These are phyloP conservation scores for Poterioochromonas sp. DNA, from an alignment of 352 stramenopile genomes.

Conservation along the genomic window DNA sequence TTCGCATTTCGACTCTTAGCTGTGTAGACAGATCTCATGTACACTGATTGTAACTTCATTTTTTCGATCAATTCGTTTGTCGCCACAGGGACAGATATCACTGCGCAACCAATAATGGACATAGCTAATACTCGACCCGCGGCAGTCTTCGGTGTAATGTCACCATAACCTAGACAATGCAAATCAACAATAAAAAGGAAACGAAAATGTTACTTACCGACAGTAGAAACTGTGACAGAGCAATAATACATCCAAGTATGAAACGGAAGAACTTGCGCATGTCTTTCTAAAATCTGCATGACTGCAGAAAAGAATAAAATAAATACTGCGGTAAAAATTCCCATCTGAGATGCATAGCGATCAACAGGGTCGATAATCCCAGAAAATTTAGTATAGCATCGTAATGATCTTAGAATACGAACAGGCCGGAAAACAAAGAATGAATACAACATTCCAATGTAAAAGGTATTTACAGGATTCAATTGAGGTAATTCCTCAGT, in stretches of 20 bases:
- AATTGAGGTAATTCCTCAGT: neutral
- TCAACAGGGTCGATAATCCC: neutral
- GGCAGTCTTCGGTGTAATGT: neutral
- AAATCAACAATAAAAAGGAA: neutral
- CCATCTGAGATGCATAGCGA: neutral
- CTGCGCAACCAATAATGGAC: neutral
- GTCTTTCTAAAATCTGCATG: slow-evolving; percentile 1
- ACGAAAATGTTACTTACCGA: neutral
- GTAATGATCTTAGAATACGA: neutral
- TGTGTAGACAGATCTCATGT: neutral
- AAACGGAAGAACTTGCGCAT: neutral
- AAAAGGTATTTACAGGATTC: neutral
- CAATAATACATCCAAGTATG: neutral
- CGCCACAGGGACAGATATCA: neutral
- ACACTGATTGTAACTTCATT: neutral
- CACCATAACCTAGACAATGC: neutral
- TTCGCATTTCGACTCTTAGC: neutral
- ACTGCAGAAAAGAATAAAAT: neutral
- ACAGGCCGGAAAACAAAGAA: neutral
- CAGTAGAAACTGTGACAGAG: neutral
- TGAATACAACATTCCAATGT: neutral
- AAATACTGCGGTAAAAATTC: neutral
- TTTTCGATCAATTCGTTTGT: neutral
- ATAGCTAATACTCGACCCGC: neutral
- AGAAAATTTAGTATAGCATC: neutral